These are phyloP conservation scores for Blastobotrys elegans DNA, from an alignment of 1,139 yeast species.

Conservation along the genomic window DNA sequence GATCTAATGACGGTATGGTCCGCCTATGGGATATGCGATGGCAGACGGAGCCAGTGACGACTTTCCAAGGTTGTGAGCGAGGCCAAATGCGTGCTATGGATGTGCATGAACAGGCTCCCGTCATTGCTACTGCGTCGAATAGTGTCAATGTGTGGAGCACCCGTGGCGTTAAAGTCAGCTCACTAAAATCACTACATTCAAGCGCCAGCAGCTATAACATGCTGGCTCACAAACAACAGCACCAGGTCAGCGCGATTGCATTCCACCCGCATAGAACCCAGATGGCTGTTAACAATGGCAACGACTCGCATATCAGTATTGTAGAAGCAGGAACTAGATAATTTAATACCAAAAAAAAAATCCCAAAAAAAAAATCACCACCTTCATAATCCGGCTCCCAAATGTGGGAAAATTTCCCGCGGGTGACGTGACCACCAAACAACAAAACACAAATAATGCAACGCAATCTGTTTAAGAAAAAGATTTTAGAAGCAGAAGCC, in stretches of 20 bases:
- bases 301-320: conserved; percentile 68
- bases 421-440: too few relatives aligned
- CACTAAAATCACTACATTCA: conserved; percentile 51
- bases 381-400: too few relatives aligned
- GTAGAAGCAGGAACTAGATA: conserved; percentile 44
- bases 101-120: conserved; percentile 94
- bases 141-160: conserved; percentile 85
- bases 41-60: conserved; percentile 61
- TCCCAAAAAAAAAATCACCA: neutral
- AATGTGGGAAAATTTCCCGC: too few relatives aligned
- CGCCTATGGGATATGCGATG: conserved; percentile 86
- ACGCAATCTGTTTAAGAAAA: conserved; percentile 16
- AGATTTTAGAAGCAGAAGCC: conserved; percentile 12
- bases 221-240: conserved; percentile 30
- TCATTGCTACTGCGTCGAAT: conserved; percentile 80
- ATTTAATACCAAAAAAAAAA: too few relatives aligned
- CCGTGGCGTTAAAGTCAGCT: conserved; percentile 64
- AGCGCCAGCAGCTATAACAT: conserved; percentile 15
- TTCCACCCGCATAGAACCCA: conserved; percentile 96
- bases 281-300: conserved; percentile 80
- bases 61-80: conserved; percentile 52
- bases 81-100: conserved; percentile 65
- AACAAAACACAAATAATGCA: conserved; percentile 6
- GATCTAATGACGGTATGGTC: conserved; percentile 72
- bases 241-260: conserved; percentile 59